phyloP scores from a whole-genome alignment of 208 protist species.

The Trypanosoma platydactyli region DNA sequence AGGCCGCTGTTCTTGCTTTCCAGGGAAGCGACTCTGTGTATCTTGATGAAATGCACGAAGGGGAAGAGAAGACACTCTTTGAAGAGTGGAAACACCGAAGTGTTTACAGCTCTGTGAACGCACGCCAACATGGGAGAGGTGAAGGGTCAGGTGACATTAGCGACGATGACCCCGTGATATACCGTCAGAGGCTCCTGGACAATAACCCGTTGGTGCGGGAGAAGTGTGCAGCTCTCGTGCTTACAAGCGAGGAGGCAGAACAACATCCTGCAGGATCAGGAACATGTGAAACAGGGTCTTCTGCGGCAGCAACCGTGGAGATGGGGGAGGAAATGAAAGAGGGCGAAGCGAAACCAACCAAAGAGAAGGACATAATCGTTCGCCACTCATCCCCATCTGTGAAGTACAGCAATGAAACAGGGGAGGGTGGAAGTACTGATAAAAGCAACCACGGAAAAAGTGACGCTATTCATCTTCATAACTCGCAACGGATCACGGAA shows the following conservation, averaged over 20 bases:
- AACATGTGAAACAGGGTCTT: background rate
- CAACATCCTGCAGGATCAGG: background rate
- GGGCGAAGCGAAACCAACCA: background rate
- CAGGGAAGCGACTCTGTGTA: slow-evolving; percentile 50
- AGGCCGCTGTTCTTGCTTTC: slow-evolving; percentile 31
- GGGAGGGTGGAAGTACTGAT: background rate
- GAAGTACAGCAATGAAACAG: background rate
- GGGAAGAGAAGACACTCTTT: slow-evolving; percentile 40
- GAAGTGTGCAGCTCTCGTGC: slow-evolving; percentile 61
- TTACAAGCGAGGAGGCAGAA: background rate
- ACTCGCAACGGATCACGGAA: slow-evolving; percentile 33
- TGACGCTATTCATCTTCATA: background rate
- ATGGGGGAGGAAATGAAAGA: background rate
- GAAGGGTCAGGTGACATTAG: background rate
- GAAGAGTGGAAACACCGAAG: slow-evolving; percentile 44
- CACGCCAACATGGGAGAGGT: background rate
- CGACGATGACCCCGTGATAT: slow-evolving; percentile 26
- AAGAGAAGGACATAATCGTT: background rate
- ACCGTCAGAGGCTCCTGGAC: slow-evolving; percentile 65
- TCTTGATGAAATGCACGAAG: slow-evolving; percentile 28
- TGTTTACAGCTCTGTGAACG: slow-evolving; percentile 48
- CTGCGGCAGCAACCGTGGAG: no score
- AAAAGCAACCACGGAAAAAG: background rate
- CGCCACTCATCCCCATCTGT: background rate
- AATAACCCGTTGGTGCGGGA: slow-evolving; percentile 54